Base-by-base conservation (phyloP, 345 rosid species). In the sweet orange (Citrus sinensis) region DNA sequence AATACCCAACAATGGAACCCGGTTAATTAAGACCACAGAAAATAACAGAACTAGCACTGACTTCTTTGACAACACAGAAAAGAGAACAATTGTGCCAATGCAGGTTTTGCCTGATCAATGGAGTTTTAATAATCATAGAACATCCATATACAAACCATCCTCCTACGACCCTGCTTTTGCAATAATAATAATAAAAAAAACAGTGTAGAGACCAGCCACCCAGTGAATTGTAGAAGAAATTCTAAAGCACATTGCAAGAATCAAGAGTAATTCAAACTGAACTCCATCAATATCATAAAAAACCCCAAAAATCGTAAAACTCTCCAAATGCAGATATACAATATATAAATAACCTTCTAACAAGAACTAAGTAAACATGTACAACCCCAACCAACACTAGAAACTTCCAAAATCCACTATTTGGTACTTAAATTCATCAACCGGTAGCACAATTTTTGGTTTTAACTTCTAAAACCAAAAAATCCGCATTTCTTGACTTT, bases 1-100 rank as follows among this genome's bases (percentile, higher is more conserved):
- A 87, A 64, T 39, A 82, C 37, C 51, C 61, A 79, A 71, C 72
- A 73, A 29, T 19, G 5, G 55, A 32, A 79, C 35, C 71, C 55
- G 40, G 63, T 74, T 39, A 67, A 67, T 55, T 27, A 65, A 40
- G 73, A 82, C 80, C 70, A 77, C 56, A 74, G 40, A 74, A 2
- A 32, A 19, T 11, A 20, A 29, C 9, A 6, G 29, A 27, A 63
- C 70, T 62, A 1, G 29, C 30, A 19, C 11, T 4, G 40, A 40
- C 35, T 62, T 62, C 7, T 29, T 62, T 1, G 58, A 74, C 29
- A 29, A 62, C 20, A 74, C 70, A 29, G 70, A 11, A 62, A 42
- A 29, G 20, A 62, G 59, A 74, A 22, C 5, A 19, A 61, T 2
- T 5, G 25, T 42, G 39, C 40, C 6, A 27, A 19, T 51, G 37